phyloP scores from a whole-genome alignment of 371 early-diverging fungal species.

The Lichtheimia corymbifera region DNA sequence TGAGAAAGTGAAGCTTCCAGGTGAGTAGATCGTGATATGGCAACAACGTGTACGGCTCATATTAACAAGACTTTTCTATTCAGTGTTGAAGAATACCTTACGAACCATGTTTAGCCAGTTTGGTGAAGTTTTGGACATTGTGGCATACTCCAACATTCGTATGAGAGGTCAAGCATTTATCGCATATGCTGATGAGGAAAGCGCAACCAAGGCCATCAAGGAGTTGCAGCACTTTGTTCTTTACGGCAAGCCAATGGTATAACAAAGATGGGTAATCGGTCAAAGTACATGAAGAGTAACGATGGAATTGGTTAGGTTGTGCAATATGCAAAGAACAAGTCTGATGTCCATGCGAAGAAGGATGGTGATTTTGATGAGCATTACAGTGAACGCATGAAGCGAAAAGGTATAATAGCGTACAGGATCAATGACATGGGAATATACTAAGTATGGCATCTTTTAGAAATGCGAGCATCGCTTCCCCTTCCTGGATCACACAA shows the following conservation, averaged over 20 bases:
- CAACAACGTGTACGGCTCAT: not conserved
- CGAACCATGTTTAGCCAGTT: conserved; percentile 82
- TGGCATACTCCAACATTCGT: conserved; percentile 66
- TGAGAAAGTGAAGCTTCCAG: conserved; percentile 82
- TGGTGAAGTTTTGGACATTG: conserved; percentile 67
- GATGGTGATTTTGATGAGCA: conserved; percentile 74
- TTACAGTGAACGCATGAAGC: conserved; percentile 53
- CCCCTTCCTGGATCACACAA: conserved; percentile 51
- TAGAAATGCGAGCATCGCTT: conserved; percentile 29
- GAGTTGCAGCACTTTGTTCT: conserved; percentile 83
- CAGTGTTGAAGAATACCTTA: conserved; percentile 78
- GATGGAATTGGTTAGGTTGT: conserved; percentile 50
- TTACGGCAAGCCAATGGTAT: conserved; percentile 85
- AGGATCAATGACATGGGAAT: not conserved
- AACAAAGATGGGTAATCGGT: conserved; percentile 8
- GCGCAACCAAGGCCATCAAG: conserved; percentile 81
- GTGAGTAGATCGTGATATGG: conserved; percentile 32
- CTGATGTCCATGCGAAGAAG: conserved; percentile 74
- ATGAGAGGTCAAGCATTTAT: conserved; percentile 87
- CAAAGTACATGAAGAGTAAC: not conserved
- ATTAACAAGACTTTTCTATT: not conserved
- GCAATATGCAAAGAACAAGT: conserved; percentile 80
- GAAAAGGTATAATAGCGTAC: conserved; percentile 49
- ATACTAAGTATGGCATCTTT: not conserved
- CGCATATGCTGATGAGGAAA: conserved; percentile 60